phyloP scores from a whole-genome alignment of 768 basidiomycete genomes.

The Auricularia sp. region DNA sequence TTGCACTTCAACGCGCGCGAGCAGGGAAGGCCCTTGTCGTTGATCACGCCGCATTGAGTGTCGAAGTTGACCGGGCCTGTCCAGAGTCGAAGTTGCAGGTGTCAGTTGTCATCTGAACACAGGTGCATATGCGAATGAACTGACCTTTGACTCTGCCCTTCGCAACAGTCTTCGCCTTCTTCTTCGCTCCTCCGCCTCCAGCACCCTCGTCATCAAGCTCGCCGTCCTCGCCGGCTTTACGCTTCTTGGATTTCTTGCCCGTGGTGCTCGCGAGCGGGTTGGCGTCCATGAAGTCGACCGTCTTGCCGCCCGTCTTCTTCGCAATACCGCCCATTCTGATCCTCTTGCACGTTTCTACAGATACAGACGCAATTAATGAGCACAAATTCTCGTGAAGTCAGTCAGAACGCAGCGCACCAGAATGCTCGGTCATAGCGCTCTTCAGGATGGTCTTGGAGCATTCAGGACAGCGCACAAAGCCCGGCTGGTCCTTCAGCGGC shows the following conservation, averaged over 20 bases:
- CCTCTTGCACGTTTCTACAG: conserved; percentile 48
- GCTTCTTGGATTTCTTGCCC: conserved; percentile 39
- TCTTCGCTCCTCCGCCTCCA: conserved; percentile 47
- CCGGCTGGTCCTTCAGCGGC: conserved; percentile 60
- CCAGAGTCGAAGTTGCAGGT: not conserved
- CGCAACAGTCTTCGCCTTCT: conserved; percentile 64
- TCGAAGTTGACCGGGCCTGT: conserved; percentile 74
- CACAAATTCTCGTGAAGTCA: not conserved
- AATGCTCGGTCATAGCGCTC: conserved; percentile 50
- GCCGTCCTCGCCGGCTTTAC: conserved; percentile 66
- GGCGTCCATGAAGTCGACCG: conserved; percentile 5
- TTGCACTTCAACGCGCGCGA: conserved; percentile 96
- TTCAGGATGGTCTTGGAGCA: conserved; percentile 75
- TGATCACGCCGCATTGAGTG: conserved; percentile 93
- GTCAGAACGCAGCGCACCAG: not conserved
- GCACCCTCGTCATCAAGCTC: conserved; percentile 45
- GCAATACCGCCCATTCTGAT: conserved; percentile 33
- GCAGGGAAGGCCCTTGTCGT: conserved; percentile 87
- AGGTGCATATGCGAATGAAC: conserved; percentile 18
- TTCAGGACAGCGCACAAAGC: conserved; percentile 62
- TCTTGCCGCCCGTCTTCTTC: conserved; percentile 26
- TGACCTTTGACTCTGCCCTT: conserved; percentile 69
- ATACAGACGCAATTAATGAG: not conserved
- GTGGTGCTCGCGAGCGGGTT: conserved; percentile 1
- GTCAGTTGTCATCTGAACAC: not conserved